Evolutionary conservation across 2,329 filamentous ascomycete genomes (phyloP).

Genomic region (Atkinsonella hypoxylon): DNA sequence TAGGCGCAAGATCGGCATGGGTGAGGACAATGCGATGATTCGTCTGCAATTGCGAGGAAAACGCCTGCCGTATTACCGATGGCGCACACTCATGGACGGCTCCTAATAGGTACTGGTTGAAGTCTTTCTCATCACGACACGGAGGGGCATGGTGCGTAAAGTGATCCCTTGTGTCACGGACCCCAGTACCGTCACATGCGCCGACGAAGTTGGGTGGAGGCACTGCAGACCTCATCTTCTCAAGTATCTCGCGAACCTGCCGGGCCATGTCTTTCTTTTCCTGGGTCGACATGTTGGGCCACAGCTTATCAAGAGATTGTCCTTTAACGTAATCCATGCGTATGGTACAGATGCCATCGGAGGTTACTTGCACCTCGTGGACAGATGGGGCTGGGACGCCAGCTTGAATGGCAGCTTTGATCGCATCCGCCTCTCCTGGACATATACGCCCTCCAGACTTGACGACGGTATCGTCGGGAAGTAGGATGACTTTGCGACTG

Average conservation of each 20-base stretch:
- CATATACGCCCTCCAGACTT: slow-evolving; percentile 16
- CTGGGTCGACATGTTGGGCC: slow-evolving; percentile 12
- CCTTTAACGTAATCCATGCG: slow-evolving; percentile 16
- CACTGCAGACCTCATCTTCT: slow-evolving; percentile 13
- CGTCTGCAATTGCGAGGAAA: slow-evolving; percentile 12
- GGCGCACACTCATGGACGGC: slow-evolving; percentile 10
- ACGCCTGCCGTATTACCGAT: slow-evolving; percentile 10
- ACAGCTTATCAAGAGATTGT: slow-evolving; percentile 14
- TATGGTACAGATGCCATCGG: slow-evolving; percentile 12
- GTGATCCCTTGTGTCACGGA: slow-evolving; percentile 14
- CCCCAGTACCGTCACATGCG: slow-evolving; percentile 14
- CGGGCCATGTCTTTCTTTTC: slow-evolving; percentile 12
- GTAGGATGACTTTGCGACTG: slow-evolving; percentile 13
- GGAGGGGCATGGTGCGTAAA: slow-evolving; percentile 11
- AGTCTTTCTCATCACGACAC: slow-evolving; percentile 13
- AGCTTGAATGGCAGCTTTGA: slow-evolving; percentile 10
- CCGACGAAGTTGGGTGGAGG: slow-evolving; percentile 14
- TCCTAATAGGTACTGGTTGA: slow-evolving; percentile 15
- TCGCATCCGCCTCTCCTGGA: slow-evolving; percentile 15
- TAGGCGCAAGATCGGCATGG: slow-evolving; percentile 35
- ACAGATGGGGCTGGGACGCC: slow-evolving; percentile 14
- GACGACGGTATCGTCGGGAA: slow-evolving; percentile 13
- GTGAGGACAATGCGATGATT: slow-evolving; percentile 30
- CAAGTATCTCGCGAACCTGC: slow-evolving; percentile 15
- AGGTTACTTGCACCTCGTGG: slow-evolving; percentile 6